These are phyloP conservation scores for Aureobasidium melanogenum DNA, from an alignment of 2,329 filamentous ascomycete species.

Conservation along the genomic window DNA sequence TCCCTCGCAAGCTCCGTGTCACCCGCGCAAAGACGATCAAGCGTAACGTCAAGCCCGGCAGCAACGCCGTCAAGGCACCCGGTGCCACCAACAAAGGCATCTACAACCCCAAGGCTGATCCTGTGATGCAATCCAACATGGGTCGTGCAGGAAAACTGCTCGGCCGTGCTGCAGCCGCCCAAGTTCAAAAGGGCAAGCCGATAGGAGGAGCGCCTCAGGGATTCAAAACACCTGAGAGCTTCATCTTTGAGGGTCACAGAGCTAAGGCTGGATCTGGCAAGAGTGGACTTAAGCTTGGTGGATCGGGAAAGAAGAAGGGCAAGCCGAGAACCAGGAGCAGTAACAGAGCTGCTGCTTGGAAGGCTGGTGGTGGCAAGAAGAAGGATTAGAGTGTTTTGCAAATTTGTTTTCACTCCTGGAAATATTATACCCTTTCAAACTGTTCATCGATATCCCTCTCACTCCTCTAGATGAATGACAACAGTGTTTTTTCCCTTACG, in stretches of 20 bases:
- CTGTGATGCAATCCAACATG: constrained; percentile 59
- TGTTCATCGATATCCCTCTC: not conserved
- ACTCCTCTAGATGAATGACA: not conserved
- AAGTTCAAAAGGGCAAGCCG: constrained; percentile 2
- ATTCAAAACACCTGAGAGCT: constrained; percentile 54
- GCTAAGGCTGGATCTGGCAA: constrained; percentile 59
- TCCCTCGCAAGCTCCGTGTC: constrained; percentile 81
- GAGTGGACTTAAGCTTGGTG: constrained; percentile 52
- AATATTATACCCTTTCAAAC: constrained; percentile 5
- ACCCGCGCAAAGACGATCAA: constrained; percentile 68
- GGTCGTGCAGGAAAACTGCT: constrained; percentile 69
- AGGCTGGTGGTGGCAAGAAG: constrained; percentile 22
- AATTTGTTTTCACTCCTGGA: not conserved
- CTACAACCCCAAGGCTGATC: constrained; percentile 62
- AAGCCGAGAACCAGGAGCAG: constrained; percentile 36
- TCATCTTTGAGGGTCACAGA: constrained; percentile 75
- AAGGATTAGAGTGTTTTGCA: not conserved
- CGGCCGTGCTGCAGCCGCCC: constrained; percentile 54
- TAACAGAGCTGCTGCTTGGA: constrained; percentile 38
- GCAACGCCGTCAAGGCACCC: constrained; percentile 13
- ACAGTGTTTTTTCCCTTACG: no score
- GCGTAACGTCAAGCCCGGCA: constrained; percentile 34
- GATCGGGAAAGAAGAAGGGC: constrained; percentile 42
- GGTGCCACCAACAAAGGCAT: constrained; percentile 14
- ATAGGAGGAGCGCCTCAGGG: constrained; percentile 16